A percentile compares a stretch with the other conserved stretches of the same genome.
phyloP scores from a whole-genome alignment of 805 yeast genomes.

The Candida vaughaniae region DNA sequence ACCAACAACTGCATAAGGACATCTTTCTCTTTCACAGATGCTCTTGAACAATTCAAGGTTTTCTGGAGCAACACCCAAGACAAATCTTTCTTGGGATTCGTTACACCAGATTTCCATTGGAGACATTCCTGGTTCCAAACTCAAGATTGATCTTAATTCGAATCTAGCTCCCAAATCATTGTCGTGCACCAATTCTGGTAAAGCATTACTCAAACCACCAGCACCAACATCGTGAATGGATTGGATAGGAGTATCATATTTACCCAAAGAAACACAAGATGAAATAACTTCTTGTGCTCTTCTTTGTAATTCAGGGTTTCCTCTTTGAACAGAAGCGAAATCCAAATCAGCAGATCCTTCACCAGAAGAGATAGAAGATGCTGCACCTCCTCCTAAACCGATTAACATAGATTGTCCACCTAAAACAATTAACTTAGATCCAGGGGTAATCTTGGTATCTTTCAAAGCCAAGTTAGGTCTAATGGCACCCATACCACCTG shows the following conservation, averaged over 20 bases:
- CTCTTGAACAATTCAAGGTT: constrained; percentile 69
- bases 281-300: constrained; percentile 98
- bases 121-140: constrained; percentile 96
- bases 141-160: constrained; percentile 85
- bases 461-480: constrained; percentile 91
- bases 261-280: constrained; percentile 83
- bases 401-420: constrained; percentile 98
- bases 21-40: constrained; percentile 92
- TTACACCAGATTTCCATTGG: constrained; percentile 99
- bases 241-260: constrained; percentile 69
- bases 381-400: constrained; percentile 99
- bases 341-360: constrained; percentile 95
- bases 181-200: constrained; percentile 97
- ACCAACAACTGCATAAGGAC: constrained; percentile 95
- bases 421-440: constrained; percentile 84
- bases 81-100: constrained; percentile 98
- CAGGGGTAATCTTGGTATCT: constrained; percentile 85
- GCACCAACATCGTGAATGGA: constrained; percentile 99
- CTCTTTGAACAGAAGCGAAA: constrained; percentile 98
- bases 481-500: constrained; percentile 98
- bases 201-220: constrained; percentile 96
- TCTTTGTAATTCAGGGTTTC: constrained; percentile 98
- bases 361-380: constrained; percentile 94
- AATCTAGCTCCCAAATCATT: constrained; percentile 93
- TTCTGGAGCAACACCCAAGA: constrained; percentile 82